These are phyloP conservation scores for Lathyrus sativus DNA, from an alignment of 306 rosid genomes.

Conservation along the genomic window DNA sequence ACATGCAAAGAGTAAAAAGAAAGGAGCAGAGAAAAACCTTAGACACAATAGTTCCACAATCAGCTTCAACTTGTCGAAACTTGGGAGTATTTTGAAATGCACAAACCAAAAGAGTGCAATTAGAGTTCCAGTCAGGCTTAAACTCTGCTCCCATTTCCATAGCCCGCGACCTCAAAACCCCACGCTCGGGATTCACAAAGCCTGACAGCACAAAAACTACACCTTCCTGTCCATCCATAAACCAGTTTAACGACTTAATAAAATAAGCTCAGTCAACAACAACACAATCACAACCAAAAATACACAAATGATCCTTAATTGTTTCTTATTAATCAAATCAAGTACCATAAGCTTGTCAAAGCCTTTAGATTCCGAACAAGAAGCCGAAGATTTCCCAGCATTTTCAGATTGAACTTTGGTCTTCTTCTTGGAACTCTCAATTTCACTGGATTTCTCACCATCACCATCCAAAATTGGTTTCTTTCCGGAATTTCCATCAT, in stretches of 20 bases:
- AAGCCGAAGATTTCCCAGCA: conserved; percentile 40
- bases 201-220: conserved; percentile 92
- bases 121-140: conserved; percentile 82
- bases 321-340: not conserved
- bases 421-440: conserved; percentile 40
- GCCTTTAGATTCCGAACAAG: conserved; percentile 44
- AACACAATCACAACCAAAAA: conserved; percentile 6
- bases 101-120: conserved; percentile 86
- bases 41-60: conserved; percentile 85
- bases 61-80: conserved; percentile 89
- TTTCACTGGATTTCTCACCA: conserved; percentile 42
- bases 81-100: conserved; percentile 91
- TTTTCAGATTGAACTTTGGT: conserved; percentile 39
- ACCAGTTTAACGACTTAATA: conserved; percentile 15
- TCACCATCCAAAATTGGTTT: conserved; percentile 47
- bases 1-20: conserved; percentile 1
- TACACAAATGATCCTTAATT: conserved; percentile 8
- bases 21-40: conserved; percentile 55
- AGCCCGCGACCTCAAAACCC: conserved; percentile 77
- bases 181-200: conserved; percentile 90
- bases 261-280: conserved; percentile 25
- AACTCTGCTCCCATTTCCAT: conserved; percentile 96
- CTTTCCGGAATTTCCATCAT: conserved; percentile 40
- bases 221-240: conserved; percentile 69
- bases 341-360: conserved; percentile 72